Base-by-base conservation (phyloP, 2,329 filamentous ascomycete genomes). In the Botrytis galanthina region DNA sequence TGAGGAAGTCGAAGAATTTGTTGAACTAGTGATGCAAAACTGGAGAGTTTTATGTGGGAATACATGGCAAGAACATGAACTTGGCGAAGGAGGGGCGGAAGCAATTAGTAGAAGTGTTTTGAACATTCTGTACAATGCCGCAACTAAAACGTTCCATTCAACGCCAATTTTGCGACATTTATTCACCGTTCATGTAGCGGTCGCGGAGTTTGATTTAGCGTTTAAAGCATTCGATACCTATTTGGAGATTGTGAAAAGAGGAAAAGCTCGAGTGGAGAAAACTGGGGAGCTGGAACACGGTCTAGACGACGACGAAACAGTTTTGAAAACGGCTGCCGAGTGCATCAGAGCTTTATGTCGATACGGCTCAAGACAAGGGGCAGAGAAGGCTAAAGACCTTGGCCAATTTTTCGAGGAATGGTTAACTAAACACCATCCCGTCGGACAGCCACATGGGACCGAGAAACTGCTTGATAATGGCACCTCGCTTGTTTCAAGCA, bases 101-200 rank as follows among this genome's bases (percentile, higher is more conserved):
- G 89, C 87, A 35, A 84, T 95, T 29, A 92, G 92, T 75, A 90
- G 92, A 71, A 90, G 90, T 69, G 90, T 97, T 46, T 87, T 99
- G 59, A 95, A 96, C 82, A 93, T 94, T 42, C 86, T 99, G 10
- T 99, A 98, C 82, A 92, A 92, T 57, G 93, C 95, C 35, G 93
- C 95, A 12, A 94, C 92, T 16, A 97, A 96, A 82, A 97, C 95
- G 0, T 99, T 96, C 80, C 96, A 99, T 82, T 99, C 96, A 1
- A 97, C 95, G 1, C 86, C 94, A 16, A 93, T 98, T 75, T 84
- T 99, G 44, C 88, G 95, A 73, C 89, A 95, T 78, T 86, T 99
- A 0, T 98, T 98, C 80, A 91, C 90, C 18, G 92, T 97, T 2
- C 96, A 99, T 81, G 86, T 95, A 29, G 89, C 94, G 3, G 86